phyloP scores from a whole-genome alignment of 768 basidiomycete genomes.

The Leccinum truebloodii region DNA sequence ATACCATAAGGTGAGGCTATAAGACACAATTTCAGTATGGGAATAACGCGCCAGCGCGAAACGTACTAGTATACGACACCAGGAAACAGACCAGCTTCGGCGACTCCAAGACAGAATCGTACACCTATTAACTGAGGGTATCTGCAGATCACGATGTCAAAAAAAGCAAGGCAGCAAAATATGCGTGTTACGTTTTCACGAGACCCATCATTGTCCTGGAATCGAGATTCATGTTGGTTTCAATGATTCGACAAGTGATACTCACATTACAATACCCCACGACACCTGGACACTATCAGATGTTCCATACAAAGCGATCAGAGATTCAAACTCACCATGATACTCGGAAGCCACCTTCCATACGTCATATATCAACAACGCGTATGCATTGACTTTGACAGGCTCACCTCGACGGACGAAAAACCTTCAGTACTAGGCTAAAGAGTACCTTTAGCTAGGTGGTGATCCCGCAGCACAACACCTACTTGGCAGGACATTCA shows the following conservation, averaged over 20 bases:
- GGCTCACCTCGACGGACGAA: slow-evolving; percentile 60
- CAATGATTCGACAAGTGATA: background rate
- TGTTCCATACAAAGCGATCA: background rate
- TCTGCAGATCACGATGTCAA: slow-evolving; percentile 33
- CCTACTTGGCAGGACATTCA: slow-evolving; percentile 70
- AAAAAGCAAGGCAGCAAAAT: background rate
- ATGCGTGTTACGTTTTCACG: slow-evolving; percentile 53
- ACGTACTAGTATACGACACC: slow-evolving; percentile 73
- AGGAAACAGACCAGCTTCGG: slow-evolving; percentile 73
- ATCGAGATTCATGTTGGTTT: background rate
- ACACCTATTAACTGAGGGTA: slow-evolving; percentile 62
- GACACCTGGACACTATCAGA: slow-evolving; percentile 40
- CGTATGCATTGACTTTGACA: background rate
- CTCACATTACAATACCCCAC: slow-evolving; percentile 68
- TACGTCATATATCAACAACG: slow-evolving; percentile 15
- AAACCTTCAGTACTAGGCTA: slow-evolving; percentile 51
- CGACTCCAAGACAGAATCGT: slow-evolving; percentile 59
- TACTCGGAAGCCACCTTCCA: slow-evolving; percentile 60
- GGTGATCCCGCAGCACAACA: background rate
- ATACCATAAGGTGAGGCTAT: slow-evolving; percentile 67
- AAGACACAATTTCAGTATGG: background rate
- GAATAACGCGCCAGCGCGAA: background rate
- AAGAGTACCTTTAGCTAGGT: background rate
- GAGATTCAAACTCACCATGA: slow-evolving; percentile 45
- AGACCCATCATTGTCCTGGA: slow-evolving; percentile 63